Base-by-base conservation (phyloP, 306 rosid species). In the Vachellia pachyceras region DNA sequence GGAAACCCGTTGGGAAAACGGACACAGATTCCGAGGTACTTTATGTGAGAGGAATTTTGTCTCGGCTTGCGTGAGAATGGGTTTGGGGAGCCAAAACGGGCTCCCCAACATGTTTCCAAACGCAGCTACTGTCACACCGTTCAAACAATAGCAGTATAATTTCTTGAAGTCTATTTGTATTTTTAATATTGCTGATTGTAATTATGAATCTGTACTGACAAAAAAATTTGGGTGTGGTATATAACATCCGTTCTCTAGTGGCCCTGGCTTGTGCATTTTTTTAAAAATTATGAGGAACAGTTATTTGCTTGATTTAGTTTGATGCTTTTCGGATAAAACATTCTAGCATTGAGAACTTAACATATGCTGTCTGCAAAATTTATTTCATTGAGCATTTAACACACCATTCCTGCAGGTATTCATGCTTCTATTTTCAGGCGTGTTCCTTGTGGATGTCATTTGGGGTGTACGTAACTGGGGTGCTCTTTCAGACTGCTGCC, bases 391-490 rank as follows among this genome's bases (percentile, higher is more conserved):
- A 63, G 75, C 60, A 68, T 68, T 79, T 42, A 18, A 79, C 81
- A 77, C 75, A 65, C 78, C 42, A 83, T 58, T 86, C 63, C 85
- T 85, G 90, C 89, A 93, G 99, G 99, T 96, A 96, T 86, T 93
- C 97, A 6, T 96, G 98, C 87, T 90, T 83, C 85, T 85, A 96
- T 79, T 88, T 88, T 77, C 90, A 93, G 79, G 85, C 88, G 70
- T 96, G 99, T 81, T 96, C 99, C 60, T 84, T 96, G 86, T 96
- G 99, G 99, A 92, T 96, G 94, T 96, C 99, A 81, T 96, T 96
- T 75, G 99, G 97, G 79, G 98, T 91, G 50, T 93, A 96, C 63
- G 88, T 96, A 77, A 96, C 97, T 18, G 99, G 98, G 82, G 97
- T 96, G 88, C 92, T 96, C 46, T 93, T 96, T 80, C 97, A 96